Percentiles rank a stretch among this genome's conserved stretches.
Evolutionary conservation across 306 rosid genomes (phyloP).

Genomic region (Biancaea sappan): DNA sequence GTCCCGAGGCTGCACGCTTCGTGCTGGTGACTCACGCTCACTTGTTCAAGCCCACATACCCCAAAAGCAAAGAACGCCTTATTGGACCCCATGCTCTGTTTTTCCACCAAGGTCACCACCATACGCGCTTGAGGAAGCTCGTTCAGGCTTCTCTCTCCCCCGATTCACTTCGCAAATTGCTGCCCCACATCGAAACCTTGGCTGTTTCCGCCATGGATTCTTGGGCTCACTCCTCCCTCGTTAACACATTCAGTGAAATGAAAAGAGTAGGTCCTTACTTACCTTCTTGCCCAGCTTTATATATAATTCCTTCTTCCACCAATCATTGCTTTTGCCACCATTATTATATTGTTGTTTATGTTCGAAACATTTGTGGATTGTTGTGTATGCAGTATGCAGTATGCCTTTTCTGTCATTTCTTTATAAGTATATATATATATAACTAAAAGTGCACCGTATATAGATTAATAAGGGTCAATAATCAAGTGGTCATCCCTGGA

Average conservation of each 20-base stretch:
- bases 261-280: slow-evolving; percentile 49
- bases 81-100: slow-evolving; percentile 86
- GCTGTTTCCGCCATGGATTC: slow-evolving; percentile 52
- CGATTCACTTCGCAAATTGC: slow-evolving; percentile 55
- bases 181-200: slow-evolving; percentile 54
- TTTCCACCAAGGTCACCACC: slow-evolving; percentile 78
- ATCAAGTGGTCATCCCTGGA: slow-evolving; percentile 20
- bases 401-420: slow-evolving; percentile 16
- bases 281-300: neutral
- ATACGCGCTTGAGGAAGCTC: slow-evolving; percentile 67
- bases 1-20: slow-evolving; percentile 84
- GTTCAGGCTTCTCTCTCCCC: slow-evolving; percentile 63
- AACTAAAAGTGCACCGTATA: slow-evolving; percentile 1
- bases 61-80: slow-evolving; percentile 79
- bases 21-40: slow-evolving; percentile 80
- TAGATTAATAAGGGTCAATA: slow-evolving; percentile 5
- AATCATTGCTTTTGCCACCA: slow-evolving; percentile 28
- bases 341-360: slow-evolving; percentile 25
- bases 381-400: neutral
- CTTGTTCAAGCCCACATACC: slow-evolving; percentile 87
- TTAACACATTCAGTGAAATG: slow-evolving; percentile 77
- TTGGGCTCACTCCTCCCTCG: slow-evolving; percentile 51
- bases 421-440: neutral
- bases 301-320: neutral
- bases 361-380: neutral